Percentiles rank a stretch among this genome's conserved stretches.
Evolutionary conservation across 169 alveolate species (phyloP).

Genomic region (Eimeria necatrix): DNA sequence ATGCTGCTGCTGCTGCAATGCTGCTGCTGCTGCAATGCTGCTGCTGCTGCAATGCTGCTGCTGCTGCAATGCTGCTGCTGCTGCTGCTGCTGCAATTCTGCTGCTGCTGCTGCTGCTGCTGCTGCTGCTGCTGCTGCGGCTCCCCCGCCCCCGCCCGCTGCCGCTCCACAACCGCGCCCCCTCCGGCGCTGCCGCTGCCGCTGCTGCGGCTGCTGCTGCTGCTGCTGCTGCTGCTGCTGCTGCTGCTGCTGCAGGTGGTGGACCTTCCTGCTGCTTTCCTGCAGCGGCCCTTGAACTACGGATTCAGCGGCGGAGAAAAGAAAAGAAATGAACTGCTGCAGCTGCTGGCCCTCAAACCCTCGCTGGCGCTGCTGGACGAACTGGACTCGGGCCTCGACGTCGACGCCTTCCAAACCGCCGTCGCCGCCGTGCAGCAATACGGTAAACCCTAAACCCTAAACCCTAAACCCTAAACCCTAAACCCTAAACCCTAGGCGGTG

Average conservation of each 20-base stretch:
- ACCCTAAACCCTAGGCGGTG: background rate
- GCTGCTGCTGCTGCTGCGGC: background rate
- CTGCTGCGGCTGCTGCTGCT: slow-evolving; percentile 2
- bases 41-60: too few relatives aligned
- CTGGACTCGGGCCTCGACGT: slow-evolving; percentile 88
- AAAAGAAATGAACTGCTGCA: slow-evolving; percentile 87
- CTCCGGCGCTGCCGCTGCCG: background rate
- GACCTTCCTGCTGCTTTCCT: slow-evolving; percentile 82
- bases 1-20: too few relatives aligned
- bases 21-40: too few relatives aligned
- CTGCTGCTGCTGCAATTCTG: background rate
- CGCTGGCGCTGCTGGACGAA: slow-evolving; percentile 85
- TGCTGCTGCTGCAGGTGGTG: slow-evolving; percentile 80
- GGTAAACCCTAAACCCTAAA: slow-evolving; percentile 19
- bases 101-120: background rate
- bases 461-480: background rate
- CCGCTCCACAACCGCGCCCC: background rate
- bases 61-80: too few relatives aligned
- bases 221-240: slow-evolving; percentile 34
- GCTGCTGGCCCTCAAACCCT: slow-evolving; percentile 84
- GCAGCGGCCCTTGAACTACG: slow-evolving; percentile 86
- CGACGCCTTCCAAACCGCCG: slow-evolving; percentile 85
- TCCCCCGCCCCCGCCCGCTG: background rate
- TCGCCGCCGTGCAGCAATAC: slow-evolving; percentile 81
- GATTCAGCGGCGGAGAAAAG: slow-evolving; percentile 88